Conservation (phyloP, 1,284 basidiomycete species). For the Ustilago trichophora region DNA sequence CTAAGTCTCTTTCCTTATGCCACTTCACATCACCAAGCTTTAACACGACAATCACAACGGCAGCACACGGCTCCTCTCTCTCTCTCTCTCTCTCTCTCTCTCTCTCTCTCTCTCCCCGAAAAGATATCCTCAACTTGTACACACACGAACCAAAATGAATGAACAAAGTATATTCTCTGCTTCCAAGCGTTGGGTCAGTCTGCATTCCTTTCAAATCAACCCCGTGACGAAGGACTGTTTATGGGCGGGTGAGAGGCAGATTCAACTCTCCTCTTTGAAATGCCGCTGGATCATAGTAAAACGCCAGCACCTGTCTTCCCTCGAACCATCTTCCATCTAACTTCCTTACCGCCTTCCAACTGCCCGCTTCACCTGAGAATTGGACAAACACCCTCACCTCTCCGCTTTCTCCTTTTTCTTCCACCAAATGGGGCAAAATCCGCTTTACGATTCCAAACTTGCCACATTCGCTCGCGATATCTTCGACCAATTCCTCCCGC, state of each 20-base stretch:
- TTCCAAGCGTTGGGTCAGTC: too few species aligned
- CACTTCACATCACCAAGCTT: neutral
- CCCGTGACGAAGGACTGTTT: too few species aligned
- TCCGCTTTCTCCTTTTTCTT: neutral
- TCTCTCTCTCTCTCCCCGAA: too few species aligned
- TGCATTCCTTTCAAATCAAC: too few species aligned
- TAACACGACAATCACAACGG: too few species aligned
- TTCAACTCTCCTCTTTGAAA: neutral
- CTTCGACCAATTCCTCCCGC: conserved; percentile 7
- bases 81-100: too few species aligned
- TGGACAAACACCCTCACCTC: conserved; percentile 52
- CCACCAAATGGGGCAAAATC: conserved; percentile 27
- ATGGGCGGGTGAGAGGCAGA: too few species aligned
- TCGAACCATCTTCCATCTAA: conserved; percentile 49
- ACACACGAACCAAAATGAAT: neutral
- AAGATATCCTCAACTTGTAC: too few species aligned
- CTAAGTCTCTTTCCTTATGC: conserved; percentile 6
- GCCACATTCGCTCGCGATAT: conserved; percentile 38
- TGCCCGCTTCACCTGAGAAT: conserved; percentile 53
- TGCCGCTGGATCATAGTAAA: conserved; percentile 6
- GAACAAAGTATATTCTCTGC: too few species aligned
- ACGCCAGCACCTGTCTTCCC: conserved; percentile 19
- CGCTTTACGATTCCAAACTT: conserved; percentile 52
- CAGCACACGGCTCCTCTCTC: too few species aligned
- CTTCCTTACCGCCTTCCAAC: conserved; percentile 48